Percentiles rank a stretch among this genome's conserved stretches.
Conservation (phyloP, 371 early-diverging fungal genomes). For the Rozella allomycis region DNA sequence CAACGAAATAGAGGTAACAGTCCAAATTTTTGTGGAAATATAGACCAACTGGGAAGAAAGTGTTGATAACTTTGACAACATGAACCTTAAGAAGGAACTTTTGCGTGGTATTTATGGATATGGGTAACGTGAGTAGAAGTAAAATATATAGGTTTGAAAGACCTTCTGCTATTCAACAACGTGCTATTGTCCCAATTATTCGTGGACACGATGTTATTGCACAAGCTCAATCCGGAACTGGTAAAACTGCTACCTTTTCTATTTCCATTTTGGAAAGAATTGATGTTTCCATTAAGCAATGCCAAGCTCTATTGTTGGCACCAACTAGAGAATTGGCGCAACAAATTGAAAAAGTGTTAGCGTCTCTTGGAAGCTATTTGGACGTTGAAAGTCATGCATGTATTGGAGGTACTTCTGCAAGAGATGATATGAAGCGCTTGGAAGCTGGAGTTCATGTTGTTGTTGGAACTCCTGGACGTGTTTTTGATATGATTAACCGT, state of each 20-base stretch:
- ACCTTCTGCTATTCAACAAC: constrained; percentile 93
- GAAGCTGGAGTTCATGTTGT: constrained; percentile 60
- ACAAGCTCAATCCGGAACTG: constrained; percentile 99
- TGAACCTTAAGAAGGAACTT: constrained; percentile 78
- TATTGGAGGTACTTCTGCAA: constrained; percentile 85
- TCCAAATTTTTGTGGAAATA: too few species aligned
- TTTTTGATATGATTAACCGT: constrained; percentile 93
- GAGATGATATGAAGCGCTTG: constrained; percentile 75
- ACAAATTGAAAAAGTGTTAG: constrained; percentile 82
- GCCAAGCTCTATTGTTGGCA: constrained; percentile 91
- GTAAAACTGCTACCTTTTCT: constrained; percentile 99
- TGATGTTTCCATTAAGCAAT: constrained; percentile 53
- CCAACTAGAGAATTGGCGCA: constrained; percentile 98
- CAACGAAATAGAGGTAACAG: too few species aligned
- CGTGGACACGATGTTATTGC: constrained; percentile 91
- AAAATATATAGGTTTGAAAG: constrained; percentile 27
- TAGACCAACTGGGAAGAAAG: neutral
- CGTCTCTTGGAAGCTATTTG: constrained; percentile 81
- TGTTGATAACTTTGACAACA: constrained; percentile 65
- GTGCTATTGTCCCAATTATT: constrained; percentile 85
- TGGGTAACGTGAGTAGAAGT: constrained; percentile 16
- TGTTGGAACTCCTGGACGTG: constrained; percentile 98
- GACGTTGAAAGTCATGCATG: constrained; percentile 81
- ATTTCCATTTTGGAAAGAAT: constrained; percentile 89
- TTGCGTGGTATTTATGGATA: constrained; percentile 94